phyloP scores from a whole-genome alignment of 768 basidiomycete genomes.

The Lentinula boryana region DNA sequence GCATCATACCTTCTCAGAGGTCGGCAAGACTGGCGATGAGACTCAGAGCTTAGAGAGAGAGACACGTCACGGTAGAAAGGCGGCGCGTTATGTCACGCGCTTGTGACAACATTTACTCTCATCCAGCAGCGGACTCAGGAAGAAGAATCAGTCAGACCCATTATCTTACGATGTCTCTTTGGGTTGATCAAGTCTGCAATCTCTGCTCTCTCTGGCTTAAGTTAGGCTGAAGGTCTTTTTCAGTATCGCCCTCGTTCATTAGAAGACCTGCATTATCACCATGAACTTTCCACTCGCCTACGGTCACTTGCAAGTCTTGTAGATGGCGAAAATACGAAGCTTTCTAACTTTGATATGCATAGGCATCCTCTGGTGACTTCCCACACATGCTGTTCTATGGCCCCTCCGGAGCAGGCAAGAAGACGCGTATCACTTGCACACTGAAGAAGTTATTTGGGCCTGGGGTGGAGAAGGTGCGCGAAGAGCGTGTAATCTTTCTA shows the following conservation, averaged over 20 bases:
- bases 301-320: constrained; percentile 59
- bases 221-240: neutral
- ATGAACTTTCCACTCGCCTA: constrained; percentile 70
- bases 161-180: constrained; percentile 48
- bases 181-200: constrained; percentile 53
- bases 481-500: neutral
- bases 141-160: neutral
- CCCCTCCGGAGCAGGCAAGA: constrained; percentile 95
- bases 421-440: constrained; percentile 91
- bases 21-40: too few relatives aligned
- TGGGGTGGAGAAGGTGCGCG: constrained; percentile 83
- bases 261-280: constrained; percentile 85
- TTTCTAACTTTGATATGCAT: neutral
- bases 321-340: neutral
- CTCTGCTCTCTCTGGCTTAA: neutral
- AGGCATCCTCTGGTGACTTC: constrained; percentile 91
- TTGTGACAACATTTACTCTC: constrained; percentile 6
- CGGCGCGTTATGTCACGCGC: constrained; percentile 19
- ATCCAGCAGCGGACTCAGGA: neutral
- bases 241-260: constrained; percentile 85
- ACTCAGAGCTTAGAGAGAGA: too few relatives aligned
- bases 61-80: too few relatives aligned
- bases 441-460: constrained; percentile 84
- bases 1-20: too few relatives aligned
- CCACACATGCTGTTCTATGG: constrained; percentile 98